Base-by-base conservation (phyloP, 352 stramenopile species). In the Pythium aquatile region DNA sequence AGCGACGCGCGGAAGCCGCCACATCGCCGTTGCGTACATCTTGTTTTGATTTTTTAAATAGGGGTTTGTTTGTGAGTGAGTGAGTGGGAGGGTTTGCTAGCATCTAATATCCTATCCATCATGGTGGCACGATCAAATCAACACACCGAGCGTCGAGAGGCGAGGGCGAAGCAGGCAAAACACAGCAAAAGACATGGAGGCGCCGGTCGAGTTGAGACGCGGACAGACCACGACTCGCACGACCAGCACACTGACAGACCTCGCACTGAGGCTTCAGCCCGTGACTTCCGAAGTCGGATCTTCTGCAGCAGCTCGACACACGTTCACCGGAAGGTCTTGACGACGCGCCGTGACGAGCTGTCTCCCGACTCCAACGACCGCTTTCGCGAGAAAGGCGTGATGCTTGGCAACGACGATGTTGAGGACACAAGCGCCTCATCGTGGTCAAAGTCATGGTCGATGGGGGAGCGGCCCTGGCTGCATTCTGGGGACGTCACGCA, bases 401-500 rank as follows among this genome's bases (percentile, higher is more conserved):
- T 64, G 35, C 60, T 64, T 5, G 49, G 35, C 63, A 65, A 39
- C 26, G 33, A 24, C 4, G 39, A 13, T 24, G 39, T 24, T 24
- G 39, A 24, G 39, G 39, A 47, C 16, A 70, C 55, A 49, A 61
- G 46, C 61, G 59, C 64, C 40, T 68, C 66, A n/a, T 91, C 77
- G 58, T 87, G 78, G 46, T 91, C 78, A 51, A 91, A 91, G 40
- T 91, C 82, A 58, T 89, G 80, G 61, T 91, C 82, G 48, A 83
- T 88, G 35, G 82, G 82, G 29, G 82, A 91, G 26, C 82, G 70
- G 20, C 80, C 80, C 69, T 89, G 79, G 33, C 82, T 90, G 47
- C 77, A 92, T 62, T 92, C 83, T 9, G 83, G 83, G 6, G 83
- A 92, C 49, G 83, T 92, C 68, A 92, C 83, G 63, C 81, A 92